A percentile compares a stretch with the other conserved stretches of the same genome.
phyloP scores from a whole-genome alignment of 2,329 filamentous ascomycete species.

The Hirsutella thompsonii region DNA sequence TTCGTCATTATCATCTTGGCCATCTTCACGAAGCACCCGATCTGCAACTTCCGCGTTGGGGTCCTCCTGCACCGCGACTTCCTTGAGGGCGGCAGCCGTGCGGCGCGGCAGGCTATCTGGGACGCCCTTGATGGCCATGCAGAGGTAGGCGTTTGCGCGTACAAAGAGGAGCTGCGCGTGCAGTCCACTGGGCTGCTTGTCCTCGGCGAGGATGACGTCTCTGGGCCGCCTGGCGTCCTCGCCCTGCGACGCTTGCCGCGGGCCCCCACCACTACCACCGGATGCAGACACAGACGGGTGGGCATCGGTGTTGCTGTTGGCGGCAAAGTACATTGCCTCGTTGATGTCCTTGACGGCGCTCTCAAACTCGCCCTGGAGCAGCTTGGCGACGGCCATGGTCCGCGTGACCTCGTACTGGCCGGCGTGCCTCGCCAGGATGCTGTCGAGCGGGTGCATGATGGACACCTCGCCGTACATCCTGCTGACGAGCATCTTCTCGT shows the following conservation, averaged over 20 bases:
- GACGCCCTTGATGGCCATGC: slow-evolving; percentile 55
- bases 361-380: slow-evolving; percentile 62
- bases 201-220: slow-evolving; percentile 24
- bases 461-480: slow-evolving; percentile 57
- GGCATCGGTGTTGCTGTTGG: slow-evolving; percentile 38
- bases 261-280: no score
- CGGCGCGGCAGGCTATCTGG: slow-evolving; percentile 32
- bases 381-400: slow-evolving; percentile 60
- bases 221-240: slow-evolving; percentile 15
- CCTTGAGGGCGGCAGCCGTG: not conserved
- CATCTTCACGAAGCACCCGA: slow-evolving; percentile 4
- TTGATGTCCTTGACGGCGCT: slow-evolving; percentile 61
- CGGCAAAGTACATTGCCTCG: slow-evolving; percentile 43
- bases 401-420: slow-evolving; percentile 54
- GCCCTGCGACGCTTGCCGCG: slow-evolving; percentile 28
- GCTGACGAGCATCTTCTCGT: slow-evolving; percentile 73
- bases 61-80: not conserved
- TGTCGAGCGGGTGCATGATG: slow-evolving; percentile 50
- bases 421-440: slow-evolving; percentile 52
- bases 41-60: not conserved
- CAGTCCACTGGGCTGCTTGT: slow-evolving; percentile 56
- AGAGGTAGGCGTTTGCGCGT: slow-evolving; percentile 58
- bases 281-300: slow-evolving; percentile 40
- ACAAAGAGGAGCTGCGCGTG: slow-evolving; percentile 67
- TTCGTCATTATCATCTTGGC: slow-evolving; percentile 4